phyloP scores from a whole-genome alignment of 2,329 filamentous ascomycete species.

The Fusarium mangiferae region DNA sequence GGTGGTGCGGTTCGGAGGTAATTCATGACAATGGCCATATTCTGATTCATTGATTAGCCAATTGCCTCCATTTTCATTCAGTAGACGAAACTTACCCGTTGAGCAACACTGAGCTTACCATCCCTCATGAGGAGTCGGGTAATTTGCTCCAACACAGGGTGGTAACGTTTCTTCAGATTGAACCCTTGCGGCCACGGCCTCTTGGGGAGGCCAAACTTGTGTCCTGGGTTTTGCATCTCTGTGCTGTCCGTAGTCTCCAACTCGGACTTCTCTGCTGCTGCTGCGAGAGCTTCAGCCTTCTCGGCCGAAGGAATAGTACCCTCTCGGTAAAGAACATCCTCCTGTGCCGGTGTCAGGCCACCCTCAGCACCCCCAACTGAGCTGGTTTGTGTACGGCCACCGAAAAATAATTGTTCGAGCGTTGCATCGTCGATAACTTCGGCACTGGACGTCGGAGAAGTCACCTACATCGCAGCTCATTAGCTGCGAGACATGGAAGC shows the following conservation, averaged over 20 bases:
- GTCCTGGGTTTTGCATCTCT: constrained; percentile 59
- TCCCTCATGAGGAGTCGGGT: constrained; percentile 92
- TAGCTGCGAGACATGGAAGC: constrained; percentile 21
- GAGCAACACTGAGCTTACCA: constrained; percentile 90
- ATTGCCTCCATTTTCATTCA: neutral
- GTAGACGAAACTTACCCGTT: constrained; percentile 70
- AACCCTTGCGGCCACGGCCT: constrained; percentile 69
- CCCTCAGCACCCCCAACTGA: constrained; percentile 47
- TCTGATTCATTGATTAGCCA: constrained; percentile 59
- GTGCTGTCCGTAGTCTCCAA: constrained; percentile 25
- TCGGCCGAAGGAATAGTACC: constrained; percentile 53
- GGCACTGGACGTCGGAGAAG: constrained; percentile 15
- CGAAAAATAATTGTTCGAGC: constrained; percentile 51
- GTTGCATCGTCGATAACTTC: constrained; percentile 49
- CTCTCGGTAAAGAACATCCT: constrained; percentile 55
- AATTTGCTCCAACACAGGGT: constrained; percentile 85
- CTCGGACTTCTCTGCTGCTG: constrained; percentile 35
- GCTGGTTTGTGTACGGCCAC: constrained; percentile 47
- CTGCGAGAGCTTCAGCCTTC: constrained; percentile 47
- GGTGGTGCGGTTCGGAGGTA: constrained; percentile 85
- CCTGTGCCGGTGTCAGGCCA: constrained; percentile 56
- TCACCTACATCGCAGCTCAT: constrained; percentile 29
- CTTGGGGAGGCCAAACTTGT: constrained; percentile 81
- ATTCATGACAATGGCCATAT: constrained; percentile 86
- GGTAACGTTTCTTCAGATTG: constrained; percentile 84